Percentiles rank a stretch among this genome's conserved stretches.
Conservation (phyloP, 257 asterid genomes). For the Leptodermis oblonga region DNA sequence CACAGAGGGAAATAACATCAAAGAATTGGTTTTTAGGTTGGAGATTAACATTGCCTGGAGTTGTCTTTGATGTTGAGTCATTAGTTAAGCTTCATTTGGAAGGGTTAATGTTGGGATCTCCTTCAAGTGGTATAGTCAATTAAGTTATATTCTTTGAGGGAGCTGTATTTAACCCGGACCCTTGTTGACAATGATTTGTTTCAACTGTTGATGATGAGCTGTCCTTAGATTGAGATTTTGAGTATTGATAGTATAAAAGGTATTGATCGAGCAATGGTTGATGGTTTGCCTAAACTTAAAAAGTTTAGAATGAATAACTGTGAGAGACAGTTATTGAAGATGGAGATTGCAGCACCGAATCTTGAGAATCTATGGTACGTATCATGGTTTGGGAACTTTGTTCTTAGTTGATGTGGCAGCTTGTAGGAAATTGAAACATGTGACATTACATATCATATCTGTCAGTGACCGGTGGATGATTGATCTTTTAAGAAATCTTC, state of each 20-base stretch:
- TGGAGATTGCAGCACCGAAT: slow-evolving; percentile 5
- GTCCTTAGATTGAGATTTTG: slow-evolving; percentile 9
- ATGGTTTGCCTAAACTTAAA: background rate
- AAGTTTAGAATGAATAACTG: background rate
- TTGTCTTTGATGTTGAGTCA: background rate
- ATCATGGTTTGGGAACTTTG: background rate
- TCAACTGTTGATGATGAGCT: background rate
- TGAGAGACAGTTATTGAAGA: background rate
- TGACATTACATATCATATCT: background rate
- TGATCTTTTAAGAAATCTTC: background rate
- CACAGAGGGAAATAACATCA: background rate
- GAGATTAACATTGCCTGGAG: background rate
- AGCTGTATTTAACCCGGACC: background rate
- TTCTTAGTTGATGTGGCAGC: background rate
- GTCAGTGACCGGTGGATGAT: background rate
- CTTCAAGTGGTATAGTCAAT: background rate
- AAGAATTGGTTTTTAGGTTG: background rate
- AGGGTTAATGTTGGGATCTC: slow-evolving; percentile 4
- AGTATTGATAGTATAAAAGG: background rate
- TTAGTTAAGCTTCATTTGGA: background rate
- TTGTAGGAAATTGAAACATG: background rate
- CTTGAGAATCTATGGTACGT: slow-evolving; percentile 1
- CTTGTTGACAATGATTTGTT: background rate
- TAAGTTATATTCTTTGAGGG: background rate
- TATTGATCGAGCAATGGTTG: background rate